Percentiles rank a stretch among this genome's conserved stretches.
Evolutionary conservation across 2,329 filamentous ascomycete species (phyloP).

Genomic region (Berkeleyomyces basicola): DNA sequence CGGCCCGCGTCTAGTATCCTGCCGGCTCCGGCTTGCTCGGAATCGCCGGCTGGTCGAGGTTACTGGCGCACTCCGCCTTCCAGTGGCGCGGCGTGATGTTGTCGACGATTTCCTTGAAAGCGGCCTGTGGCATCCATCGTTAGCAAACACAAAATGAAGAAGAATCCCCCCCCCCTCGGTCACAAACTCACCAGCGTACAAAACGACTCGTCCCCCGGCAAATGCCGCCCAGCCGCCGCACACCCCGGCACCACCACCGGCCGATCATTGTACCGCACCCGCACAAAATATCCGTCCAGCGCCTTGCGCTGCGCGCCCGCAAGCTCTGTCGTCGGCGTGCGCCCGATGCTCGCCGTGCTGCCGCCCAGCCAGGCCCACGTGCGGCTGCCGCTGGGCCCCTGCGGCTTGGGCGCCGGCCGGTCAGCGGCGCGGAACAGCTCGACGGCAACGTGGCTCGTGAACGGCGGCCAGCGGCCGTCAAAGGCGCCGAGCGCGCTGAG

Average conservation of each 20-base stretch:
- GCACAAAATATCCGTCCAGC: constrained; percentile 67
- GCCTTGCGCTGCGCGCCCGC: constrained; percentile 38
- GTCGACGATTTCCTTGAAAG: constrained; percentile 86
- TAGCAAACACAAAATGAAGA: background rate
- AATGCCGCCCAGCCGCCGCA: constrained; percentile 57
- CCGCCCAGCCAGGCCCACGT: background rate
- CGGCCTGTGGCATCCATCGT: constrained; percentile 34
- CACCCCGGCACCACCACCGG: constrained; percentile 74
- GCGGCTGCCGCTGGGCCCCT: background rate
- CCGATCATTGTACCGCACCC: constrained; percentile 78
- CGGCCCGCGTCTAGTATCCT: constrained; percentile 25
- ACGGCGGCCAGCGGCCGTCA: constrained; percentile 70
- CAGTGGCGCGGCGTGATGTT: constrained; percentile 74
- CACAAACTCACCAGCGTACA: constrained; percentile 57
- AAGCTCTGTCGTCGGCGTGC: constrained; percentile 30
- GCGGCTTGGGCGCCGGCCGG: background rate
- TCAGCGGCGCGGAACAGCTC: constrained; percentile 53
- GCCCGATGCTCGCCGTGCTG: constrained; percentile 1
- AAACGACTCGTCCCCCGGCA: constrained; percentile 72
- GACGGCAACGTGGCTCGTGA: constrained; percentile 79
- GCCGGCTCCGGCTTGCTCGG: constrained; percentile 35
- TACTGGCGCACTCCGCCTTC: constrained; percentile 38
- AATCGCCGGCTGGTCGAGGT: constrained; percentile 27
- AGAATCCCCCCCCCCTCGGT: background rate
- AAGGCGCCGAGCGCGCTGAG: constrained; percentile 68